phyloP scores from a whole-genome alignment of 2,329 filamentous ascomycete genomes.

The Fusarium vanettenii region DNA sequence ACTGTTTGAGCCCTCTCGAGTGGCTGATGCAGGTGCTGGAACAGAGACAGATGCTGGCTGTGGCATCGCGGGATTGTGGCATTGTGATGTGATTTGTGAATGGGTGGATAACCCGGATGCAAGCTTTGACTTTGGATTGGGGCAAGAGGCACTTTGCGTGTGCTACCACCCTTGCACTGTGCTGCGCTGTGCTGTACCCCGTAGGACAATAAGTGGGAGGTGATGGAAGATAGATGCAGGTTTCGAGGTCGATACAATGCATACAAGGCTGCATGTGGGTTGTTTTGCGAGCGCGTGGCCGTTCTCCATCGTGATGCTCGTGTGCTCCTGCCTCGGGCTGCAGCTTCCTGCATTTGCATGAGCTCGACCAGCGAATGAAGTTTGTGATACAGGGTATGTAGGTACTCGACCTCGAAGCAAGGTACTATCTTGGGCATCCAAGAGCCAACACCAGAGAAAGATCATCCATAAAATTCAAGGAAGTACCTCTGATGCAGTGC shows the following conservation, averaged over 20 bases:
- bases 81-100: conserved; percentile 13
- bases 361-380: conserved; percentile 19
- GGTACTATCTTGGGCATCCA: conserved; percentile 31
- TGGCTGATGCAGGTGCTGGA: conserved; percentile 17
- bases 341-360: conserved; percentile 8
- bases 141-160: not conserved
- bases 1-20: conserved; percentile 7
- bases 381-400: conserved; percentile 4
- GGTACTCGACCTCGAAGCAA: conserved; percentile 27
- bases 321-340: conserved; percentile 9
- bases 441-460: not conserved
- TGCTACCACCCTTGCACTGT: not conserved
- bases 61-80: conserved; percentile 24
- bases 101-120: conserved; percentile 17
- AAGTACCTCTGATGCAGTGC: conserved; percentile 21
- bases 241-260: not conserved
- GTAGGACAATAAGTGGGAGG: not conserved
- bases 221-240: not conserved
- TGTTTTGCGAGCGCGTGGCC: conserved; percentile 1
- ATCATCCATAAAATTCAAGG: conserved; percentile 14
- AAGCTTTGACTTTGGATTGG: not conserved
- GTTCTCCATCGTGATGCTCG: conserved; percentile 25
- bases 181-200: not conserved
- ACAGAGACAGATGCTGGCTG: not conserved
- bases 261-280: not conserved